Evolutionary conservation across 1,284 basidiomycete species (phyloP).

Genomic region (Moniliella sp.): DNA sequence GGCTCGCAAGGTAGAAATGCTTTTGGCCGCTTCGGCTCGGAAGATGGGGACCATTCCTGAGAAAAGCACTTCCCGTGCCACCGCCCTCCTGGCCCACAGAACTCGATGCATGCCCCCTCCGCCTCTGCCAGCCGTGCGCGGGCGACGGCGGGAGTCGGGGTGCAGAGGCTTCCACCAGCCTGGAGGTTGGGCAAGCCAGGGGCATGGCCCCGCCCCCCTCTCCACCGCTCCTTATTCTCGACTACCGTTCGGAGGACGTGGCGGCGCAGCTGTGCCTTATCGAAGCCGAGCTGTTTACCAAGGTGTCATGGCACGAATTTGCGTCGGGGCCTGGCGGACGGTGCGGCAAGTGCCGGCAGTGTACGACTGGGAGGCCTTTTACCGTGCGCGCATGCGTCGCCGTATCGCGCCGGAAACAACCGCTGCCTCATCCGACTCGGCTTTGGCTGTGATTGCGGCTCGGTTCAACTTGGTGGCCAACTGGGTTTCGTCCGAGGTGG

Average conservation of each 20-base stretch:
- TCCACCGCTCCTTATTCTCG: conserved; percentile 8
- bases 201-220: conserved; percentile 2
- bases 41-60: too few species aligned
- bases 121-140: too few species aligned
- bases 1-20: conserved; percentile 13
- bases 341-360: conserved; percentile 6
- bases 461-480: conserved; percentile 67
- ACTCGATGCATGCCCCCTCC: too few species aligned
- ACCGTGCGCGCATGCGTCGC: conserved; percentile 53
- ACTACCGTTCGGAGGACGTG: conserved; percentile 41
- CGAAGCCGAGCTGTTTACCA: conserved; percentile 61
- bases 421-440: conserved; percentile 6
- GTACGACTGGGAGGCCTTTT: conserved; percentile 56
- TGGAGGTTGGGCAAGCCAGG: too few species aligned
- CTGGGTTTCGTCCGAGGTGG: conserved; percentile 57
- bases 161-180: too few species aligned
- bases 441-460: conserved; percentile 46
- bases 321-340: conserved; percentile 44
- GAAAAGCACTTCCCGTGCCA: too few species aligned
- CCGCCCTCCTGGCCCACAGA: too few species aligned
- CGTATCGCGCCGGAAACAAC: conserved; percentile 46
- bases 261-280: conserved; percentile 66
- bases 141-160: too few species aligned
- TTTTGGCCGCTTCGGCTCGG: conserved; percentile 11
- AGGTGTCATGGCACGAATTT: conserved; percentile 60